Conservation (phyloP, 768 basidiomycete species). For the Mrakia blollopis region DNA sequence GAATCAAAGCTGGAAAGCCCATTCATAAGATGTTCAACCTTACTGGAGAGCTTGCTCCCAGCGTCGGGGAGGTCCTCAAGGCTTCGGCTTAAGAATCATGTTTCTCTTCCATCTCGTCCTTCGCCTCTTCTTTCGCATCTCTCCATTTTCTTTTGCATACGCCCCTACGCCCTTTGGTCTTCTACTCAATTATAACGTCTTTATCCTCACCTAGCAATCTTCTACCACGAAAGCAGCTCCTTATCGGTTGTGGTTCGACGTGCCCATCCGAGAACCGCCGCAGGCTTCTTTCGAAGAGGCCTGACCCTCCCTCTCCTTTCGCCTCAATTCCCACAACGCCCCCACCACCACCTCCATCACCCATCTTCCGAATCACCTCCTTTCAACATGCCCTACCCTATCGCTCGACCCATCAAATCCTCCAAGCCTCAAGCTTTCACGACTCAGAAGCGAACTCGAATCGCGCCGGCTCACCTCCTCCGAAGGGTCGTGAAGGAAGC, state of each 20-base stretch:
- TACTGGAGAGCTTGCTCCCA: constrained; percentile 1
- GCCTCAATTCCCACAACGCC: no score
- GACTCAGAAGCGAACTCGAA: background rate
- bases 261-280: no score
- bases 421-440: background rate
- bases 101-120: background rate
- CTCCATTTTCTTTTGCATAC: no score
- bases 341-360: background rate
- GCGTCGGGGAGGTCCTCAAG: background rate
- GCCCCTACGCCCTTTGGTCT: background rate
- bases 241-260: no score
- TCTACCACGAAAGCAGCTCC: no score
- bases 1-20: constrained; percentile 5
- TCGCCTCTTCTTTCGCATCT: background rate
- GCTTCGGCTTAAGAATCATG: background rate
- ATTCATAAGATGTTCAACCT: background rate
- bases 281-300: no score
- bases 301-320: background rate
- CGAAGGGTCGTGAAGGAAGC: background rate
- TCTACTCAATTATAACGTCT: background rate
- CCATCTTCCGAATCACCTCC: background rate
- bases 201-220: no score
- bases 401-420: background rate
- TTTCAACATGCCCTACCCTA: constrained; percentile 3
- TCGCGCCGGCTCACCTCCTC: background rate